Evolutionary conservation across 352 stramenopile genomes (phyloP).

Genomic region (Phytophthora ohioensis): DNA sequence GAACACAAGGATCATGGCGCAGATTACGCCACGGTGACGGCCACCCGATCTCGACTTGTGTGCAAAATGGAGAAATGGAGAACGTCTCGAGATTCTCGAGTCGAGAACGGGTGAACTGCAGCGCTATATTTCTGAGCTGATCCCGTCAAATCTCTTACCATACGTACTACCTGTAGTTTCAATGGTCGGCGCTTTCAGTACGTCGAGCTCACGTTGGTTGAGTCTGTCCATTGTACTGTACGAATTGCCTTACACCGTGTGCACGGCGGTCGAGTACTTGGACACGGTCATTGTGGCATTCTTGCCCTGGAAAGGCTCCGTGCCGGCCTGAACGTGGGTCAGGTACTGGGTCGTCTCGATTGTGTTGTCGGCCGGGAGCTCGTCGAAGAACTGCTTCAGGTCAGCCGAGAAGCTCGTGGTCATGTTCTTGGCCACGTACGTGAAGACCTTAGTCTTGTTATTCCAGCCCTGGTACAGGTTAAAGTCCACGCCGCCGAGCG

Average conservation of each 20-base stretch:
- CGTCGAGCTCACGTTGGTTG: neutral
- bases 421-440: slow-evolving; percentile 36
- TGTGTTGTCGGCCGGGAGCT: slow-evolving; percentile 34
- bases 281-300: slow-evolving; percentile 38
- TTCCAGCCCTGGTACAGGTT: slow-evolving; percentile 43
- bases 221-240: slow-evolving; percentile 6
- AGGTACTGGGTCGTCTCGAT: slow-evolving; percentile 39
- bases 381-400: slow-evolving; percentile 40
- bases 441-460: slow-evolving; percentile 40
- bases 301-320: slow-evolving; percentile 37
- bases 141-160: neutral
- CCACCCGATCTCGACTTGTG: no score
- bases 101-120: neutral
- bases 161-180: neutral
- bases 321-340: slow-evolving; percentile 41
- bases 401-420: slow-evolving; percentile 34
- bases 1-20: neutral
- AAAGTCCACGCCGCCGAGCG: slow-evolving; percentile 30
- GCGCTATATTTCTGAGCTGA: neutral
- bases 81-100: neutral
- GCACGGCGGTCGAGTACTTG: slow-evolving; percentile 33
- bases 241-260: slow-evolving; percentile 2
- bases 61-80: neutral
- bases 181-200: neutral
- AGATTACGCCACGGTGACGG: neutral